Base-by-base conservation (phyloP, 768 basidiomycete species). In the Tricholoma saponaceum region DNA sequence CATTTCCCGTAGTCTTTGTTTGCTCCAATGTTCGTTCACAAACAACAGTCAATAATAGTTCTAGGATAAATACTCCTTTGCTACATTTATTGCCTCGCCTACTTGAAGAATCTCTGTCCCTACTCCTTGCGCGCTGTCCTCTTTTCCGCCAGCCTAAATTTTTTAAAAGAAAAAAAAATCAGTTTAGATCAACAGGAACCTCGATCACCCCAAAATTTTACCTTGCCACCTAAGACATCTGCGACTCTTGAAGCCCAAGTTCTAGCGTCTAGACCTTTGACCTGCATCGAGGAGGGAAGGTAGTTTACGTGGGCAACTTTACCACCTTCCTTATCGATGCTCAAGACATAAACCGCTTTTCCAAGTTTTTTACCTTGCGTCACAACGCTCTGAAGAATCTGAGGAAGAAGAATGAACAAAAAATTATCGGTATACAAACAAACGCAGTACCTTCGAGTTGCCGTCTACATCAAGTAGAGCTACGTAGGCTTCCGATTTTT, bases 111-210 rank as follows among this genome's bases (percentile, higher is more conserved):
- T 70, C 59, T 91, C 79, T 3, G 77, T 72, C 28, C 97, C 97
- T 13, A 96, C 85, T 23, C 97, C 97, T 67, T 95, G 93, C 1
- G 90, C 89, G 55, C 83, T 81, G 35, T 98, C 97, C 58, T 92
- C 92, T 72, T 95, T 98, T 13, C 97, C 97, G 55, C 97, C 97
- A 52, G 93, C 93, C 92, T 95, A 55, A n/a, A n/a, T n/a, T n/a
- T n/a, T n/a, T n/a, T n/a, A n/a, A 26, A 37, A 57, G 23, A 52
- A 35, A 59, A 52, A 52, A 57, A 55, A 57, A 33, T n/a, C 32
- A 20, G 12, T 22, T 14, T 23, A 37, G 44, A 43, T 16, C 51
- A 5, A 9, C 23, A 46, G 14, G 44, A 26, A 20, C 18, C 2
- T 9, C 52, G 23, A 46, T 25, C 23, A 25, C 5, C 23, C 23